These are phyloP conservation scores for Boletus subparvulus DNA, from an alignment of 768 basidiomycete species.

Conservation along the genomic window DNA sequence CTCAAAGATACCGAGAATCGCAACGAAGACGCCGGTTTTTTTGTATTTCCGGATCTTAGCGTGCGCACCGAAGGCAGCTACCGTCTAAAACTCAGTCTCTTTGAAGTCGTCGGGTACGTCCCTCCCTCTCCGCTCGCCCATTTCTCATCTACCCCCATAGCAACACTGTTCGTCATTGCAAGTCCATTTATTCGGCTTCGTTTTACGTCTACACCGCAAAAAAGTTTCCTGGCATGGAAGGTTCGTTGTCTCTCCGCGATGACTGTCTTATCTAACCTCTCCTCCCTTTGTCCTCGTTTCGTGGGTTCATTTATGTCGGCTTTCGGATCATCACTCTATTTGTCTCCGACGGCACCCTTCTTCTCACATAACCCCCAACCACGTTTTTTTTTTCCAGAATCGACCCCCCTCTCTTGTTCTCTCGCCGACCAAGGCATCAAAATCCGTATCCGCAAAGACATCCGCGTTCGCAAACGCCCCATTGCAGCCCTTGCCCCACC, in stretches of 20 bases:
- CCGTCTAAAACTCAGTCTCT: constrained; percentile 65
- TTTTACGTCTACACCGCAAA: constrained; percentile 97
- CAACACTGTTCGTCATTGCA: constrained; percentile 86
- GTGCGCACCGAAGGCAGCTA: constrained; percentile 93
- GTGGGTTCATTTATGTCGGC: constrained; percentile 12
- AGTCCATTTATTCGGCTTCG: constrained; percentile 80
- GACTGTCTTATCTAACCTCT: constrained; percentile 23
- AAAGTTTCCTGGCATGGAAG: constrained; percentile 96
- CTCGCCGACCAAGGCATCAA: constrained; percentile 96
- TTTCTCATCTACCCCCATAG: constrained; percentile 37
- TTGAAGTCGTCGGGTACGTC: constrained; percentile 88
- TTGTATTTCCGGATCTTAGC: constrained; percentile 93
- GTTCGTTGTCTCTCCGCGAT: constrained; percentile 41
- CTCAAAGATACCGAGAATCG: constrained; percentile 72
- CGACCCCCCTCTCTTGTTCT: constrained; percentile 83
- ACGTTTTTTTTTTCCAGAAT: constrained; percentile 49
- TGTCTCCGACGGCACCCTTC: constrained; percentile 6
- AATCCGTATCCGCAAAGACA: constrained; percentile 90
- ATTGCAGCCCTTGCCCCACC: constrained; percentile 35
- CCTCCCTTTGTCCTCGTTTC: constrained; percentile 13
- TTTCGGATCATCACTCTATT: constrained; percentile 21
- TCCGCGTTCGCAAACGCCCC: constrained; percentile 75
- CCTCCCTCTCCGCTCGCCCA: background rate
- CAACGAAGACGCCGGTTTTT: constrained; percentile 81
- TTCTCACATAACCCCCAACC: constrained; percentile 3